Evolutionary conservation across 306 rosid genomes (phyloP), one percentile per base, ranked within the genome.

Genomic region (Trifolium subterraneum): DNA sequence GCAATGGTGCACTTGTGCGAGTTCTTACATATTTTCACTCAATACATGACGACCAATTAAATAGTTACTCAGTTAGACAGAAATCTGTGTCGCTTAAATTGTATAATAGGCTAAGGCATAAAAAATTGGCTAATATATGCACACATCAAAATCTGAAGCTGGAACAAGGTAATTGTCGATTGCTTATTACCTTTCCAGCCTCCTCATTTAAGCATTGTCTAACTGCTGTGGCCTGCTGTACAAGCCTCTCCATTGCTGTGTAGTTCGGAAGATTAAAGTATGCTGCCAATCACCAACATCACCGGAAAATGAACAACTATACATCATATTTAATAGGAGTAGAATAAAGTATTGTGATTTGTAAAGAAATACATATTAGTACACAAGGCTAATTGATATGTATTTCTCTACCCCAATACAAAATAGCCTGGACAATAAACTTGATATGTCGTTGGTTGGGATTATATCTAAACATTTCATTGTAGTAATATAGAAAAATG

Each of bases 201-300:
- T 86, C 97, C 55, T 84, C 88, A 72, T 81, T 85, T 64, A 90
- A 82, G 85, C 76, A 89, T 65, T 90, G 92, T 47, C 92, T 83
- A 63, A 93, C 98, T 11, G 81, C 81, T 18, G 92, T 85, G 9
- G 93, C 81, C 80, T 93, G 98, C 64, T 89, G 89, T 75, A 90
- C 83, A 66, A 93, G 90, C 87, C 88, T 89, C 81, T 93, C 97
- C 97, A 90, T 85, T 64, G 96, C 84, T 42, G 93, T 82, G 79
- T 83, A 82, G 79, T 88, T 84, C 68, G 97, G 98, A 64, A 87
- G 83, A 64, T 87, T 89, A 56, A 86, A 82, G 77, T 90, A 87
- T 27, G 80, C 98, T 93, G 87, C 59, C 56, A 84, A 82, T 81
- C 63, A 77, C 74, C 82, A 83, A 27, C 72, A 73, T 27, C 71